Evolutionary conservation across 805 yeast species (phyloP), one percentile per base, ranked within the genome.

Genomic region (Sugiyamaella americana): DNA sequence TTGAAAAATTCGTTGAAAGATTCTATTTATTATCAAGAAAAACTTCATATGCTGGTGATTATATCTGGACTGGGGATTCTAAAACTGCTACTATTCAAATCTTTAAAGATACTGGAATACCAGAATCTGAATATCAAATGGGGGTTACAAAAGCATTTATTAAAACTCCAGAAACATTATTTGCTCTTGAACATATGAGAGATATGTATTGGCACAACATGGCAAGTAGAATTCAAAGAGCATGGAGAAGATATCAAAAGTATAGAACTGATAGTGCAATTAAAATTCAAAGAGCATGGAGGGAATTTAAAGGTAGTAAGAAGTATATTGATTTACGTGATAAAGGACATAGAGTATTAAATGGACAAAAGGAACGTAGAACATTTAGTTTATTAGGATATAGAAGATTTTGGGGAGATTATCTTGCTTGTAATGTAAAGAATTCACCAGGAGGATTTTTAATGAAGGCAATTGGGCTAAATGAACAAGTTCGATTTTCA

Each of bases 191-290:
- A 67, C 91, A 87, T 58, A 80, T 91, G 91, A 79, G 98, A 65
- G 99, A 93, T 59, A 84, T 82, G 69, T 93, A 88, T 63, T 93
- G 98, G 98, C 91, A 87, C 60, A 87, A 86, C 57, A 93, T 93
- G 95, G 98, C 98, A 3, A 89, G 95, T 2, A 79, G 95, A 58
- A 91, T 93, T 57, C 99, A 93, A 71, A 79, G 97, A 55, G 98
- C 98, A 2, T 88, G 97, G 86, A 78, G 98, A 70, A 74, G 86
- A 58, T 86, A 83, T 61, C 69, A 81, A 51, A 81, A 80, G 64
- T 75, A 86, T 60, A 82, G 89, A 68, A 84, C 82, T 47, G 95
- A 87, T 58, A 88, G 95, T 20, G 97, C 96, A 1, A 79, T 76
- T 49, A 75, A 73, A 44, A 79, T 87, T 37, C 97, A 89, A 67